Base-by-base conservation (phyloP, 2,329 filamentous ascomycete genomes). In the Fusarium sarcochroum region DNA sequence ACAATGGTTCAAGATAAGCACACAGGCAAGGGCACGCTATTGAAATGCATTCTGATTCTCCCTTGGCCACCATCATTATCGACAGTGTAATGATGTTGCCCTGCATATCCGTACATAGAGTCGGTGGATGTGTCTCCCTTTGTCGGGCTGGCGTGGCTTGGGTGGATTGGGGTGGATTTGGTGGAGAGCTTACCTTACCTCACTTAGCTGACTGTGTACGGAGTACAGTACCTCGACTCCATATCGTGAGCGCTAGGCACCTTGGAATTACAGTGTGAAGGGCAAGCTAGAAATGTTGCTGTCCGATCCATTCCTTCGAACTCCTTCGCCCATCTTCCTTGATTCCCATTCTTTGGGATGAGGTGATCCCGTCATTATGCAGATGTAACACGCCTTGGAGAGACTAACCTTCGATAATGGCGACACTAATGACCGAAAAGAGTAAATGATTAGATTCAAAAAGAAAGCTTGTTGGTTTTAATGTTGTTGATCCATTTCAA, bases 291-390 rank as follows among this genome's bases (percentile, higher is more conserved):
- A 35, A 21, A 35, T 58, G 30, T 46, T 46, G 23, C 23, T 62
- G 61, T 42, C 46, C 30, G 45, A 41, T 34, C 47, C 62, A 56
- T 66, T 50, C 54, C 42, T 63, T 67, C 55, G 40, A 48, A 30
- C 38, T 49, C 46, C 34, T 63, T 66, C 64, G 54, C 34, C 30
- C 47, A 32, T 48, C 41, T 67, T 59, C 49, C 47, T 47, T 27
- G 30, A 34, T 38, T 52, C 37, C 44, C 57, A 51, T 63, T 58
- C 46, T 61, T 62, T 55, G 48, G 44, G 17, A 47, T 47, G 52
- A 66, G 27, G 25, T 10, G 20, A 63, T 59, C 60, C 54, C 68
- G 57, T 71, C 61, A 69, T 71, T 52, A 48, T 60, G 61, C 68
- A 71, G 68, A 54, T 27, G 17, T 15, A 46, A 58, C 46, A 30